A percentile compares a stretch with the other conserved stretches of the same genome.
These are phyloP conservation scores for Zymoseptoria tritici DNA, from an alignment of 2,329 filamentous ascomycete genomes.

Conservation along the genomic window DNA sequence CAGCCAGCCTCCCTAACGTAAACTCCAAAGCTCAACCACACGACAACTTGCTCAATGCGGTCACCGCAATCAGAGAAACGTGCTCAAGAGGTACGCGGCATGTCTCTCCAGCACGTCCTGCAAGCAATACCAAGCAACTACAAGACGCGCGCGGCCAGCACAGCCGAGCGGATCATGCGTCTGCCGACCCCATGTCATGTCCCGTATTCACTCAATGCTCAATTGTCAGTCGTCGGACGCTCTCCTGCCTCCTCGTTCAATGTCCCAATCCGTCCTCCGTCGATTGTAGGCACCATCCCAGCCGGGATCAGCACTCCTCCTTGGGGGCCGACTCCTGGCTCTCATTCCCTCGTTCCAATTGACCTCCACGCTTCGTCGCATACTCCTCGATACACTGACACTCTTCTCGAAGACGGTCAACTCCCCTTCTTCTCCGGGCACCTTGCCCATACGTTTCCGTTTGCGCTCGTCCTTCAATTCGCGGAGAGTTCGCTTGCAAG, in stretches of 20 bases:
- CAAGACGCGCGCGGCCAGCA: background rate
- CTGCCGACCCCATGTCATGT: background rate
- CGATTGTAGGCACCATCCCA: background rate
- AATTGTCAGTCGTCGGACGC: background rate
- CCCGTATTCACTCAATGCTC: background rate
- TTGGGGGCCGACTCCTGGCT: conserved; percentile 4
- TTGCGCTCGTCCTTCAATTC: background rate
- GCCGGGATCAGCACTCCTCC: conserved; percentile 2
- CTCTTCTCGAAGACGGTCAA: conserved; percentile 8
- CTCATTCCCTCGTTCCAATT: conserved; percentile 6
- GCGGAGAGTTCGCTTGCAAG: background rate
- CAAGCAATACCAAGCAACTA: background rate
- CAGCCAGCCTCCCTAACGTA: background rate
- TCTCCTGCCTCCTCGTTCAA: background rate
- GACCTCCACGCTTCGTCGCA: conserved; percentile 14
- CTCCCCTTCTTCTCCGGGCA: background rate
- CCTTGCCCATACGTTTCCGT: background rate
- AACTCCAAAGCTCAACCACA: background rate
- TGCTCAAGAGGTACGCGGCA: background rate
- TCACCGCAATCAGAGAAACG: background rate
- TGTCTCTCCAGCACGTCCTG: background rate
- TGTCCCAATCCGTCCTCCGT: background rate
- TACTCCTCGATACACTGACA: conserved; percentile 11
- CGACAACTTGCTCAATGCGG: background rate
- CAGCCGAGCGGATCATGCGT: background rate